phyloP scores from a whole-genome alignment of 2,329 filamentous ascomycete genomes.

The Celoporthe dispersa region DNA sequence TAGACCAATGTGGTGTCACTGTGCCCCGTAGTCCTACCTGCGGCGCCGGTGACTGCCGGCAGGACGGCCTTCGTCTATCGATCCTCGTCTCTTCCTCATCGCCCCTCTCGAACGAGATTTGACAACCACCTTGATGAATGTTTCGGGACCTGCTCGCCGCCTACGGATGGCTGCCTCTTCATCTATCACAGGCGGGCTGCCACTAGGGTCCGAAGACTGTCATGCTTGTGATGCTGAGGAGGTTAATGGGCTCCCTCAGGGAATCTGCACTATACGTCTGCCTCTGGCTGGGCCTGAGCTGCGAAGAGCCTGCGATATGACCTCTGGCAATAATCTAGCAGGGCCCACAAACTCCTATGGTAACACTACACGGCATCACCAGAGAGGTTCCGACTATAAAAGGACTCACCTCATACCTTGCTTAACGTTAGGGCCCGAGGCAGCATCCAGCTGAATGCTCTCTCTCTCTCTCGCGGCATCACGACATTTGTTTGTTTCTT shows the following conservation, averaged over 20 bases:
- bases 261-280: background rate
- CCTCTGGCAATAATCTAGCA: background rate
- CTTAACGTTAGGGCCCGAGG: background rate
- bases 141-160: background rate
- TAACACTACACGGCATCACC: background rate
- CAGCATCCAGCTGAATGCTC: background rate
- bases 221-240: background rate
- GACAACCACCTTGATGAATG: conserved; percentile 6
- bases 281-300: background rate
- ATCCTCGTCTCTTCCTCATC: background rate
- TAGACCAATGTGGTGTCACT: background rate
- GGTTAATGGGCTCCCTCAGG: background rate
- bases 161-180: background rate
- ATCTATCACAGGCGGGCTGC: background rate
- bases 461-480: background rate
- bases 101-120: background rate
- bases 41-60: background rate
- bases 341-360: background rate
- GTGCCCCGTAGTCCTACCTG: background rate
- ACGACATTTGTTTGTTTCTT: background rate
- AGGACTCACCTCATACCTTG: background rate
- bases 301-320: background rate
- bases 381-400: background rate
- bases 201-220: background rate
- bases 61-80: background rate